These are phyloP conservation scores for Phytophthora macrochlamydospora DNA, from an alignment of 352 stramenopile species.

Conservation along the genomic window DNA sequence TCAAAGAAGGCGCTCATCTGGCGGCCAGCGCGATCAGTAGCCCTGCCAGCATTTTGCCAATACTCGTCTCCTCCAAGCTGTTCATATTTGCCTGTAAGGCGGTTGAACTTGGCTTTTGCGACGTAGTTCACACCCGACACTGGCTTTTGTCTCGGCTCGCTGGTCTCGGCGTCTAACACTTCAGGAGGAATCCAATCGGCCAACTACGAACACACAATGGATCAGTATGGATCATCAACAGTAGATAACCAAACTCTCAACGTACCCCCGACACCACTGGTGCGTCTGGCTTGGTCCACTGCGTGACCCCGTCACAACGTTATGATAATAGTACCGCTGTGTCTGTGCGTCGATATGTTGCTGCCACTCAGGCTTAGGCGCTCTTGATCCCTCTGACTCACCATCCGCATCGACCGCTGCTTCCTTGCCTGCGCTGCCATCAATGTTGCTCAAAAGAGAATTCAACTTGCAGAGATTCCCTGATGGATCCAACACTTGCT, in stretches of 20 bases:
- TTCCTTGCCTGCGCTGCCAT: slow-evolving; percentile 17
- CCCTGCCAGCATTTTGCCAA: slow-evolving; percentile 60
- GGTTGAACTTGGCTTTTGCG: slow-evolving; percentile 79
- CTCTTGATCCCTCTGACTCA: background rate
- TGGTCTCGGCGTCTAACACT: slow-evolving; percentile 26
- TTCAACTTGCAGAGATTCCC: slow-evolving; percentile 77
- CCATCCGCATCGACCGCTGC: slow-evolving; percentile 4
- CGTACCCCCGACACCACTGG: slow-evolving; percentile 74
- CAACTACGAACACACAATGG: slow-evolving; percentile 39
- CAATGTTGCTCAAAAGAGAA: slow-evolving; percentile 70
- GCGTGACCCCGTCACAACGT: slow-evolving; percentile 73
- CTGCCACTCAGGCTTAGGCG: slow-evolving; percentile 68
- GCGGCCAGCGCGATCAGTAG: slow-evolving; percentile 71
- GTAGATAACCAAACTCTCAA: slow-evolving; percentile 2
- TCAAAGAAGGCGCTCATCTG: slow-evolving; percentile 92
- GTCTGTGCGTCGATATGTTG: slow-evolving; percentile 85
- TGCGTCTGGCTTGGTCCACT: slow-evolving; percentile 80
- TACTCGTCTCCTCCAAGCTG: slow-evolving; percentile 70
- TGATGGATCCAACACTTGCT: slow-evolving; percentile 70
- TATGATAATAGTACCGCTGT: slow-evolving; percentile 88
- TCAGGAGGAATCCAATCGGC: slow-evolving; percentile 81
- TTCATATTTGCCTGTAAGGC: slow-evolving; percentile 75
- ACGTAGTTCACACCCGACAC: slow-evolving; percentile 75
- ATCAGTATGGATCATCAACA: slow-evolving; percentile 5
- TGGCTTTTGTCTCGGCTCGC: slow-evolving; percentile 28